Percentiles rank a stretch among this genome's conserved stretches.
These are phyloP conservation scores for Mortierella antarctica DNA, from an alignment of 192 early-diverging fungal genomes.

Conservation along the genomic window DNA sequence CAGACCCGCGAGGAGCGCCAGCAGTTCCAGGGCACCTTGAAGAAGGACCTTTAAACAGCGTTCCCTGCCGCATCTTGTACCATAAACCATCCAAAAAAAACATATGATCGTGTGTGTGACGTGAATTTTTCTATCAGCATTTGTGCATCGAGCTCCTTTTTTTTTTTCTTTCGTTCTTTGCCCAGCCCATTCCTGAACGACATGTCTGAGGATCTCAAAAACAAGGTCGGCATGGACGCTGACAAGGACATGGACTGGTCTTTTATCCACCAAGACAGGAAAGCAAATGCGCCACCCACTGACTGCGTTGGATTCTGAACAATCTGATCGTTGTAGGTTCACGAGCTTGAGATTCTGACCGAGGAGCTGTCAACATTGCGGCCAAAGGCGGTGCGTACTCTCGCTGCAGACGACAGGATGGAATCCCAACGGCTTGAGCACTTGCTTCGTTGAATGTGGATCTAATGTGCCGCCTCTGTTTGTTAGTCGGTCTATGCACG, in stretches of 20 bases:
- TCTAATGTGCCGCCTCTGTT: neutral
- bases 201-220: slow-evolving; percentile 31
- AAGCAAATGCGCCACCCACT: neutral
- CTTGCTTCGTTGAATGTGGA: neutral
- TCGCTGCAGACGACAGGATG: neutral
- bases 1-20: slow-evolving; percentile 97
- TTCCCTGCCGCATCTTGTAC: neutral
- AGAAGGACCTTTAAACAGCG: slow-evolving; percentile 76
- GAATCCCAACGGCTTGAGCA: neutral
- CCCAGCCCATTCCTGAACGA: neutral
- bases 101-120: no score
- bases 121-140: no score
- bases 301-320: neutral
- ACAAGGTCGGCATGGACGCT: slow-evolving; percentile 8
- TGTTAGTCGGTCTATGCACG: slow-evolving; percentile 30
- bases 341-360: slow-evolving; percentile 46
- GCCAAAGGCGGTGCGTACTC: slow-evolving; percentile 21
- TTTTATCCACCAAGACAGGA: neutral
- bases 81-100: neutral
- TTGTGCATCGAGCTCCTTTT: no score
- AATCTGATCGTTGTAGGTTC: slow-evolving; percentile 9
- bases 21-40: slow-evolving; percentile 91
- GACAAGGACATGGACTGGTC: neutral
- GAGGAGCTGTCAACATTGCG: slow-evolving; percentile 35
- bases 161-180: neutral